phyloP scores from a whole-genome alignment of 495 filamentous ascomycete species.

The Aspergillus cavernicola region DNA sequence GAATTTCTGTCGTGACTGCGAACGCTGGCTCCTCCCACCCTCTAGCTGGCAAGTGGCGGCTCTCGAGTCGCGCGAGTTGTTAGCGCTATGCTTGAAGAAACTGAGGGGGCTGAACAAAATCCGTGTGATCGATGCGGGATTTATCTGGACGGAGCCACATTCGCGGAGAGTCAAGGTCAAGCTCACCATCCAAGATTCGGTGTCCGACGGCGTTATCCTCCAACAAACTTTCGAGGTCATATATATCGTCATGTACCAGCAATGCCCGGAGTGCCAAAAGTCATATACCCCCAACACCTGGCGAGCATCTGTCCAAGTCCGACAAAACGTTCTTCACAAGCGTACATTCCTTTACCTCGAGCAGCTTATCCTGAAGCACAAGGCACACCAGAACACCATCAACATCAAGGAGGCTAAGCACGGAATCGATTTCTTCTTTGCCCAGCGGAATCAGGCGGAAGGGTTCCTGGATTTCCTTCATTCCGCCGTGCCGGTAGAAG shows the following conservation, averaged over 20 bases:
- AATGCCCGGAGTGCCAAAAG: slow-evolving; percentile 66
- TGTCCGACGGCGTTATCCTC: slow-evolving; percentile 67
- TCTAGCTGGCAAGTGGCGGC: slow-evolving; percentile 75
- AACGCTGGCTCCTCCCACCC: slow-evolving; percentile 88
- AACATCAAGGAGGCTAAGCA: slow-evolving; percentile 95
- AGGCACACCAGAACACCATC: slow-evolving; percentile 86
- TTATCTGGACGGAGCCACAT: slow-evolving; percentile 98
- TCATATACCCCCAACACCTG: slow-evolving; percentile 93
- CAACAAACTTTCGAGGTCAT: slow-evolving; percentile 94
- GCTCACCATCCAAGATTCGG: slow-evolving; percentile 84
- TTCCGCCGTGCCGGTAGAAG: slow-evolving; percentile 69
- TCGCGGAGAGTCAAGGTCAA: slow-evolving; percentile 85
- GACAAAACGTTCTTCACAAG: slow-evolving; percentile 97
- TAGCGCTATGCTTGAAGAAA: slow-evolving; percentile 83
- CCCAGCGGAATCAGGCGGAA: slow-evolving; percentile 84
- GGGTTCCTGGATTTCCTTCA: slow-evolving; percentile 88
- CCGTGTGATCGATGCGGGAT: slow-evolving; percentile 87
- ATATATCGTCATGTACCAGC: slow-evolving; percentile 82
- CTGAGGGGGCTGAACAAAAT: slow-evolving; percentile 78
- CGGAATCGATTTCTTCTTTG: slow-evolving; percentile 93
- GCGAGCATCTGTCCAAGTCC: slow-evolving; percentile 83
- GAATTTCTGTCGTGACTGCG: slow-evolving; percentile 87
- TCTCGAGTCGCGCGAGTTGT: slow-evolving; percentile 81
- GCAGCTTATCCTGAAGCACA: slow-evolving; percentile 91
- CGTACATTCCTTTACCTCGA: slow-evolving; percentile 95